These are phyloP conservation scores for Omphalea diandra DNA, from an alignment of 441 rosid genomes.

Conservation along the genomic window DNA sequence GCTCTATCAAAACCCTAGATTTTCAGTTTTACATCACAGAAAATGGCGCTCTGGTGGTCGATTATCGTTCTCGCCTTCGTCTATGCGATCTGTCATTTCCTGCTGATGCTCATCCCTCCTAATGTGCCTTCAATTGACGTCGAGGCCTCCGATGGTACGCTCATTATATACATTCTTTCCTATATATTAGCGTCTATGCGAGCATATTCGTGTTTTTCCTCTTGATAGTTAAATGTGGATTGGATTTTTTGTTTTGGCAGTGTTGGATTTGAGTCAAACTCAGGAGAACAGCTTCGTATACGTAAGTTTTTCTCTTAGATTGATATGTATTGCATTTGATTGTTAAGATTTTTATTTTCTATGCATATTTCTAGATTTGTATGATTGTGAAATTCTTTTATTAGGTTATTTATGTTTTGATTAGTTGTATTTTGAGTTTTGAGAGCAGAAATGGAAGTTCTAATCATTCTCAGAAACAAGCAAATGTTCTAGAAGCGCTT, in stretches of 20 bases:
- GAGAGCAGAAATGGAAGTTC: too few species aligned
- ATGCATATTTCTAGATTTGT: background rate
- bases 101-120: constrained; percentile 83
- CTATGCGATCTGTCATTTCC: constrained; percentile 85
- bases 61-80: constrained; percentile 79
- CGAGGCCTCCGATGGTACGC: constrained; percentile 85
- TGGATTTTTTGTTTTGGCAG: constrained; percentile 39
- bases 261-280: constrained; percentile 66
- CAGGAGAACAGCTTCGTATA: constrained; percentile 84
- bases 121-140: constrained; percentile 94
- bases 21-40: background rate
- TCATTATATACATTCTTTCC: background rate
- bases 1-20: constrained; percentile 20
- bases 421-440: background rate
- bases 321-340: constrained; percentile 14
- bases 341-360: constrained; percentile 2
- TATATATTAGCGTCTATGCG: background rate
- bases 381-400: too few species aligned
- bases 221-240: background rate
- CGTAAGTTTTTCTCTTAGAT: constrained; percentile 44
- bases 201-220: background rate
- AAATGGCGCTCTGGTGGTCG: constrained; percentile 96
- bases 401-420: background rate
- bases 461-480: background rate
- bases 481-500: background rate